These are phyloP conservation scores for Barnettozyma botsteinii DNA, from an alignment of 805 yeast genomes.

Conservation along the genomic window DNA sequence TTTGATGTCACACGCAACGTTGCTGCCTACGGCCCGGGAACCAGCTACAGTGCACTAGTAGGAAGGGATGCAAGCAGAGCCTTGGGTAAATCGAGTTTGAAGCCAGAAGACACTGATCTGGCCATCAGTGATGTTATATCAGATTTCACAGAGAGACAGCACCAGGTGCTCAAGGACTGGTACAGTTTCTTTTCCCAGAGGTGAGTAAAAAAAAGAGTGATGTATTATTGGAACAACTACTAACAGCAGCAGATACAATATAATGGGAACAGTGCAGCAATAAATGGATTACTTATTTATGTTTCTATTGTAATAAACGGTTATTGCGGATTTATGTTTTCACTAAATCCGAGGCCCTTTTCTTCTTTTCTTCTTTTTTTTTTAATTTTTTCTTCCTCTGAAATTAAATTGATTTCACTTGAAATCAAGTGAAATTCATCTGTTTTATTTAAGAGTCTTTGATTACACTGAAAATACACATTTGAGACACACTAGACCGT, in stretches of 20 bases:
- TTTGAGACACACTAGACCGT: too few relatives aligned
- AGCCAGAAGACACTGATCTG: slow-evolving; percentile 43
- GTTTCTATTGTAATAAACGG: neutral
- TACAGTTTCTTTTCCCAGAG: slow-evolving; percentile 49
- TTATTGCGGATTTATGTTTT: neutral
- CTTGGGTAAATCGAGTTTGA: slow-evolving; percentile 60
- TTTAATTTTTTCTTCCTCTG: neutral
- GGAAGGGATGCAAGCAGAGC: slow-evolving; percentile 79
- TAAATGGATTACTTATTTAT: neutral
- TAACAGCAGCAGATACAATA: slow-evolving; percentile 8
- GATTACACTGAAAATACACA: too few relatives aligned
- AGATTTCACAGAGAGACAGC: slow-evolving; percentile 53
- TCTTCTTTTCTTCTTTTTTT: neutral
- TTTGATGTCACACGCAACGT: slow-evolving; percentile 70
- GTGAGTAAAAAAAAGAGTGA: neutral
- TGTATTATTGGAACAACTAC: neutral
- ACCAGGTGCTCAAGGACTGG: slow-evolving; percentile 69
- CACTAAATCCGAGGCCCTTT: neutral
- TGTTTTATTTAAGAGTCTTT: too few relatives aligned
- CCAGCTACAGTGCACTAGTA: slow-evolving; percentile 62
- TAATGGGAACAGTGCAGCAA: slow-evolving; percentile 7
- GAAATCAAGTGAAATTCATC: too few relatives aligned
- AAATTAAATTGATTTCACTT: too few relatives aligned
- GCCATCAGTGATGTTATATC: slow-evolving; percentile 43
- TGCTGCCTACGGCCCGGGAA: slow-evolving; percentile 71